Evolutionary conservation across 768 basidiomycete genomes (phyloP).

Genomic region (Calocybe cyanea): DNA sequence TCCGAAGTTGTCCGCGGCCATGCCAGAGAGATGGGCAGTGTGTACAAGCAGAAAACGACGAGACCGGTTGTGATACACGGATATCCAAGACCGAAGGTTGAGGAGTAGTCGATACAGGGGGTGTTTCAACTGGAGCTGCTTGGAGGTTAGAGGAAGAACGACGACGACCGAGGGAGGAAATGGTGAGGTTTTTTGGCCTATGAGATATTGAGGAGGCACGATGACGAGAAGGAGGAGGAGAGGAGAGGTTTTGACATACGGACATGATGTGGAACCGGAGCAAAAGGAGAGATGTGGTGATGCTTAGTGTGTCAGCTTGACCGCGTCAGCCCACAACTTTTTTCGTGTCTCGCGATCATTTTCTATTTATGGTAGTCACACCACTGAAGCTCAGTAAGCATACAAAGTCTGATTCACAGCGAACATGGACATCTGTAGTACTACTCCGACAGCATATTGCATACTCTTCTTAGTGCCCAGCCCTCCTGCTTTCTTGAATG

Average conservation of each 20-base stretch:
- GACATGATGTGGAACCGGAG: slow-evolving; percentile 17
- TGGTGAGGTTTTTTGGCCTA: slow-evolving; percentile 46
- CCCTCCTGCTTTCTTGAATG: slow-evolving; percentile 91
- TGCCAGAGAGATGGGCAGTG: slow-evolving; percentile 70
- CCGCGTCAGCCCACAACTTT: slow-evolving; percentile 10
- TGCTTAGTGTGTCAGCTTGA: slow-evolving; percentile 6
- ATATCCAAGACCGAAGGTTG: slow-evolving; percentile 10
- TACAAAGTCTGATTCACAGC: slow-evolving; percentile 1
- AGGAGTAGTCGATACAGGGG: slow-evolving; percentile 15
- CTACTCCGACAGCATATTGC: background rate
- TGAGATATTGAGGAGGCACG: slow-evolving; percentile 61
- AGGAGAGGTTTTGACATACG: slow-evolving; percentile 18
- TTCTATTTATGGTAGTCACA: slow-evolving; percentile 11
- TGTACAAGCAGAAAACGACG: slow-evolving; percentile 68
- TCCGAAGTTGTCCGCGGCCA: slow-evolving; percentile 79
- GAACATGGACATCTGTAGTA: background rate
- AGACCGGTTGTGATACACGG: slow-evolving; percentile 24
- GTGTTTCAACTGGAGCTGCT: slow-evolving; percentile 16
- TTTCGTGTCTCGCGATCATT: slow-evolving; percentile 7
- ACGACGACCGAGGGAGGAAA: slow-evolving; percentile 51
- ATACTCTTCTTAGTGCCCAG: slow-evolving; percentile 36
- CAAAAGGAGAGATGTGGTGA: slow-evolving; percentile 2
- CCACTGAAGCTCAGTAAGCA: background rate
- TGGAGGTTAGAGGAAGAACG: slow-evolving; percentile 48
- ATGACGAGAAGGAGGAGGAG: slow-evolving; percentile 45